Base-by-base conservation (phyloP, 2,329 filamentous ascomycete genomes). In the Leptographium wingfieldii region DNA sequence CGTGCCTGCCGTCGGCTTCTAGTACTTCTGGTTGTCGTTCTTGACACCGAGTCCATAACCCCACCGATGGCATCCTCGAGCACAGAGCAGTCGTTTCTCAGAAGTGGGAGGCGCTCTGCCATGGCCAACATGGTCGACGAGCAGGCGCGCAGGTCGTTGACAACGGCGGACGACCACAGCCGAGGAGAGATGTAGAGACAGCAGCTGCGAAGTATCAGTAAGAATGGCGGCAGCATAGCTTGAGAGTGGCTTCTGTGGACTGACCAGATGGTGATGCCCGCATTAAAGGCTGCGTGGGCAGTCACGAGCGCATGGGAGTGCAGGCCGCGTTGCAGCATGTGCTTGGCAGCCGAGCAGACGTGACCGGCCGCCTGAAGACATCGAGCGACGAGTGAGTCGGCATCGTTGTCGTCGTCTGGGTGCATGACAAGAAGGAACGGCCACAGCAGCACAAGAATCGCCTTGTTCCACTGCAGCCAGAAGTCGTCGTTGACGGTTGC, bases 381-480 rank as follows among this genome's bases (percentile, higher is more conserved):
- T 5, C 76, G 74, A 14, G 72, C 69, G 62, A 78, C 75, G 60
- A 76, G 76, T 0, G 74, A 73, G 63, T 78, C 76, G 27, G 31
- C 16, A 16, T 33, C 38, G 6, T 19, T 19, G 27, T 27, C 55
- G 7, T 72, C 69, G 7, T 74, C 69, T 7, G 73, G 69, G 33
- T 9, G 35, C 14, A 80, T 68, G 19, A 76, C 70, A 3, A 74
- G 72, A 1, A 80, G 67, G 60, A 80, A 80, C 2, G 77, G 77
- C 54, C 80, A 77, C n/a, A 80, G 71, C 1, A 80, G 68, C n/a
- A 79, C 70, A 14, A 77, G 71, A 0, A 80, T 69, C 5, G 77
- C 74, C 31, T 76, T 72, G 63, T 80, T 74, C 63, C 77, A 80
- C 63, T 79, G 76, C 14, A 80, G 69, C 63, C 76, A 72, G 1